These are phyloP conservation scores for Hydnomerulius pinastri DNA, from an alignment of 768 basidiomycete species.

Conservation along the genomic window DNA sequence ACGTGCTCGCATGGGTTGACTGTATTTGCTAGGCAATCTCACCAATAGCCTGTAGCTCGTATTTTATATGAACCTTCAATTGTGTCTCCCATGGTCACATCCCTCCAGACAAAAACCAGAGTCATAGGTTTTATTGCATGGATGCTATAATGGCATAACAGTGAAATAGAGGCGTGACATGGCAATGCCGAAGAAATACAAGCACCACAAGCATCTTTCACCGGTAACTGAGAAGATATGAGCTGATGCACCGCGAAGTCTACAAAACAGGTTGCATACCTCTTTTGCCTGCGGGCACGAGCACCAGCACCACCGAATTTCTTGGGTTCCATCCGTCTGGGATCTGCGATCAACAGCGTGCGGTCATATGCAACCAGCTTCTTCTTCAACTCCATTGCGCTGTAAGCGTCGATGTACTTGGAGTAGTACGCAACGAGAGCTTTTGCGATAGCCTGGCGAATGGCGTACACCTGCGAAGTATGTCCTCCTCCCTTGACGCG, in stretches of 20 bases:
- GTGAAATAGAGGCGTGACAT: conserved; percentile 45
- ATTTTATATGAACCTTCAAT: background rate
- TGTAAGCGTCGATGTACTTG: conserved; percentile 98
- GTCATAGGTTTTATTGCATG: conserved; percentile 36
- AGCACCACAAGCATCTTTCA: conserved; percentile 31
- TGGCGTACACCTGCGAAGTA: conserved; percentile 97
- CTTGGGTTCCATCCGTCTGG: conserved; percentile 98
- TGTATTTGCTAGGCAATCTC: background rate
- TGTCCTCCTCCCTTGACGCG: conserved; percentile 99
- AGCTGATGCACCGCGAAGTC: conserved; percentile 9
- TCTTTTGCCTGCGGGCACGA: conserved; percentile 97
- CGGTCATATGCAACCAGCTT: conserved; percentile 95
- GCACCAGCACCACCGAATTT: conserved; percentile 99
- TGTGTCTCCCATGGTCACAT: conserved; percentile 12
- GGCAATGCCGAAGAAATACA: conserved; percentile 42
- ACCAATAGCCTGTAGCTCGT: background rate
- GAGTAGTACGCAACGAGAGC: conserved; percentile 97
- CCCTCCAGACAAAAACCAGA: conserved; percentile 7
- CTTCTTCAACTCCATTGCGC: conserved; percentile 98
- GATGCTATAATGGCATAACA: conserved; percentile 36
- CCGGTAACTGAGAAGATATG: conserved; percentile 64
- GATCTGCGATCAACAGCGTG: conserved; percentile 87
- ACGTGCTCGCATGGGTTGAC: background rate
- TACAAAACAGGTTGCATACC: conserved; percentile 42
- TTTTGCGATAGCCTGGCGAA: conserved; percentile 98